Conservation (phyloP, 2,329 filamentous ascomycete species). For the Arthroderma uncinatum region DNA sequence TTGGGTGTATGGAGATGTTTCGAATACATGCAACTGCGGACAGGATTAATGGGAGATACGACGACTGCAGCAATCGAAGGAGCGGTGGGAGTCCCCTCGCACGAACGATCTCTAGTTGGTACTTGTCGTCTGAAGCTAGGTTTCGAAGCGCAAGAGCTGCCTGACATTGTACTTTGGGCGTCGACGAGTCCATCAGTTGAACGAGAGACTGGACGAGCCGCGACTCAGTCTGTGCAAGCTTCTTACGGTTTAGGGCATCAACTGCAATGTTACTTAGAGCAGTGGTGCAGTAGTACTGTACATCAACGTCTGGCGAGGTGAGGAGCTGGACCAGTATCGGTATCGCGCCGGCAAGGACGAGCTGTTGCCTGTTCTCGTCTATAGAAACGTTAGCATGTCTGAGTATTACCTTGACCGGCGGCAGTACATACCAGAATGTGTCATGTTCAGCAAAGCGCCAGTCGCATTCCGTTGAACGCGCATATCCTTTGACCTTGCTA, state of each 20-base stretch:
- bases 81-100: conserved; percentile 75
- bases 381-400: conserved; percentile 10
- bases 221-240: conserved; percentile 79
- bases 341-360: conserved; percentile 95
- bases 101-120: conserved; percentile 93
- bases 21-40: conserved; percentile 96
- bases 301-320: conserved; percentile 85
- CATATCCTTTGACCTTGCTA: conserved; percentile 98
- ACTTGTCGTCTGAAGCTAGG: conserved; percentile 94
- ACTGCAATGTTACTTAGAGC: conserved; percentile 98
- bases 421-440: conserved; percentile 65
- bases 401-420: neutral
- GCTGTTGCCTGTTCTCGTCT: conserved; percentile 96
- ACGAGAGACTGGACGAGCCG: conserved; percentile 89
- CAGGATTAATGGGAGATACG: conserved; percentile 87
- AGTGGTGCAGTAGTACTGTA: conserved; percentile 98
- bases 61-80: conserved; percentile 81
- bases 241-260: conserved; percentile 79
- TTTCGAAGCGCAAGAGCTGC: conserved; percentile 89
- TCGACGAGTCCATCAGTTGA: conserved; percentile 92
- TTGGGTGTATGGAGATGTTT: conserved; percentile 95
- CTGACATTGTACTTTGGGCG: conserved; percentile 95
- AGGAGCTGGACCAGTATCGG: conserved; percentile 92
- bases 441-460: conserved; percentile 95
- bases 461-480: conserved; percentile 95